Conservation (phyloP, 176 grass and related monocot genomes). For the Triticum monococcum region DNA sequence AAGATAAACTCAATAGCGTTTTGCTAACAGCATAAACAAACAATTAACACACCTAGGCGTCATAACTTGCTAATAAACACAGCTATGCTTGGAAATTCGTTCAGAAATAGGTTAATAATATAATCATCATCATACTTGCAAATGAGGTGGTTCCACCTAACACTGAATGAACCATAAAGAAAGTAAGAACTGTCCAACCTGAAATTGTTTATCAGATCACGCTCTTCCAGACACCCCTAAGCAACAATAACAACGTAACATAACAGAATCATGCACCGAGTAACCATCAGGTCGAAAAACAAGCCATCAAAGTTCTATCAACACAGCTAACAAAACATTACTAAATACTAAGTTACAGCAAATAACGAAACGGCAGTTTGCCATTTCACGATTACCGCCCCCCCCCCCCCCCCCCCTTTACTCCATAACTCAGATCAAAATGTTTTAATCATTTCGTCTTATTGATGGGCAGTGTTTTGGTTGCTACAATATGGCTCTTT, state of each 20-base stretch:
- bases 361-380: neutral
- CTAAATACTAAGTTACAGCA: neutral
- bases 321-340: neutral
- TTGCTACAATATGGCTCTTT: neutral
- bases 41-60: neutral
- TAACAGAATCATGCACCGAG: neutral
- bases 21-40: neutral
- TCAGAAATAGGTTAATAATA: neutral
- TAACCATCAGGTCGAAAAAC: neutral
- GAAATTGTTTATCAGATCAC: neutral
- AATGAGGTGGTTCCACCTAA: slow-evolving; percentile 3
- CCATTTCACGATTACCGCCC: neutral
- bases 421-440: neutral
- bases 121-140: neutral
- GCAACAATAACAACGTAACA: neutral
- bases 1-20: neutral
- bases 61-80: neutral
- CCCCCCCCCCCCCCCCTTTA: neutral
- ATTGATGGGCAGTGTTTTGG: neutral
- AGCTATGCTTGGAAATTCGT: neutral
- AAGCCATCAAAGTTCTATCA: neutral
- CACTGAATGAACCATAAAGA: neutral
- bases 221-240: neutral
- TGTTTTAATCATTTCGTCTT: neutral
- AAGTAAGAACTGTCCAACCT: neutral